Evolutionary conservation across 495 filamentous ascomycete genomes (phyloP).

Genomic region (Penicillium manginii): DNA sequence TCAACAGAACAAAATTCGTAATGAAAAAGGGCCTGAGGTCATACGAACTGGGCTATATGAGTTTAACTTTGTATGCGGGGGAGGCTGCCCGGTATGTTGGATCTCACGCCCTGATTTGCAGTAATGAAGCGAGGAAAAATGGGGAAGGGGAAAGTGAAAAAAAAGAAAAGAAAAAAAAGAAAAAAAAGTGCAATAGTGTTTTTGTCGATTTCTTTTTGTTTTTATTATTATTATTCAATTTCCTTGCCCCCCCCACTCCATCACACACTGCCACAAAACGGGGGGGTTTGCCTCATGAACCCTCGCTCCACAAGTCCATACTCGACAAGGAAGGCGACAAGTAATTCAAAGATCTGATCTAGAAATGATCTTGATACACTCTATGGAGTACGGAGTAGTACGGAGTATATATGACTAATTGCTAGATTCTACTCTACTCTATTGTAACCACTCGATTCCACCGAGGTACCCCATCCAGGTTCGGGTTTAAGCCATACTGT

Average conservation of each 20-base stretch:
- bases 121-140: constrained; percentile 28
- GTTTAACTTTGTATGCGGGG: constrained; percentile 41
- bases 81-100: constrained; percentile 38
- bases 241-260: background rate
- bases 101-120: constrained; percentile 36
- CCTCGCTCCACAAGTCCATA: constrained; percentile 2
- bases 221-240: background rate
- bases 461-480: background rate
- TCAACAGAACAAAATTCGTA: constrained; percentile 18
- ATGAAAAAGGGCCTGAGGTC: constrained; percentile 29
- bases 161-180: constrained; percentile 17
- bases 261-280: too few relatives aligned
- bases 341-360: background rate
- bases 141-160: constrained; percentile 5
- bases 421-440: background rate
- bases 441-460: too few relatives aligned
- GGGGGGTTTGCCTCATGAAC: constrained; percentile 3
- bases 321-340: constrained; percentile 6
- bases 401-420: background rate
- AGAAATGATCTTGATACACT: background rate
- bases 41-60: constrained; percentile 18
- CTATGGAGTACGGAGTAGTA: too few relatives aligned
- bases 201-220: constrained; percentile 1
- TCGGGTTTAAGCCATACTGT: too few relatives aligned
- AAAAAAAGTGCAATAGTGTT: background rate